Percentiles rank a stretch among this genome's conserved stretches.
Conservation (phyloP, 1,284 basidiomycete species). For the Trametes sp. region DNA sequence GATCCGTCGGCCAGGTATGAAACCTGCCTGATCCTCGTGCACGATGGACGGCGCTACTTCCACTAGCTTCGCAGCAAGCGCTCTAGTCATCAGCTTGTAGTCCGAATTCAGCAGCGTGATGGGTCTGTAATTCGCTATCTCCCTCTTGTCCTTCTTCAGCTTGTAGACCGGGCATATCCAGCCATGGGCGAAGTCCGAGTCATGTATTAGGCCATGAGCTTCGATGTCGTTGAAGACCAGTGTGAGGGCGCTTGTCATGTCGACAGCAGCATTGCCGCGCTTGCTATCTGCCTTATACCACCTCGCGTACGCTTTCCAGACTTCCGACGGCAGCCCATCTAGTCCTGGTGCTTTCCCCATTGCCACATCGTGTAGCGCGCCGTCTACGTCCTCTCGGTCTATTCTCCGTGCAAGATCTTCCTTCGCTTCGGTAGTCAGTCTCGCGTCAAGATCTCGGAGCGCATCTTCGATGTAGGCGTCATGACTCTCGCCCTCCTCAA, state of each 20-base stretch:
- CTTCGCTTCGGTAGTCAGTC: neutral
- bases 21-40: slow-evolving; percentile 40
- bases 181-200: slow-evolving; percentile 36
- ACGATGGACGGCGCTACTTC: slow-evolving; percentile 23
- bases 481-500: neutral
- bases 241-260: slow-evolving; percentile 22
- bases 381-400: neutral
- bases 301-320: slow-evolving; percentile 25
- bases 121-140: slow-evolving; percentile 42
- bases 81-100: slow-evolving; percentile 40
- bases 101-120: slow-evolving; percentile 44
- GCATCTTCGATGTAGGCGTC: neutral
- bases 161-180: slow-evolving; percentile 42
- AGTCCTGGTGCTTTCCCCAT: slow-evolving; percentile 22
- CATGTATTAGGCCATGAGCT: slow-evolving; percentile 4
- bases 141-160: slow-evolving; percentile 2
- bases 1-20: slow-evolving; percentile 36
- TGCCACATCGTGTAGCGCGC: neutral
- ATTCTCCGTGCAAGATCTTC: neutral
- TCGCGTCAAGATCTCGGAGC: neutral
- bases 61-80: slow-evolving; percentile 29
- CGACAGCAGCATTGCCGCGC: neutral
- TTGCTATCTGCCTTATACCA: neutral
- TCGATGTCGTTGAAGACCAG: slow-evolving; percentile 35
- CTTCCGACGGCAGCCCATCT: slow-evolving; percentile 29